A percentile compares a stretch with the other conserved stretches of the same genome.
Evolutionary conservation across 441 rosid genomes (phyloP).

Genomic region (Gossypium schwendimanii): DNA sequence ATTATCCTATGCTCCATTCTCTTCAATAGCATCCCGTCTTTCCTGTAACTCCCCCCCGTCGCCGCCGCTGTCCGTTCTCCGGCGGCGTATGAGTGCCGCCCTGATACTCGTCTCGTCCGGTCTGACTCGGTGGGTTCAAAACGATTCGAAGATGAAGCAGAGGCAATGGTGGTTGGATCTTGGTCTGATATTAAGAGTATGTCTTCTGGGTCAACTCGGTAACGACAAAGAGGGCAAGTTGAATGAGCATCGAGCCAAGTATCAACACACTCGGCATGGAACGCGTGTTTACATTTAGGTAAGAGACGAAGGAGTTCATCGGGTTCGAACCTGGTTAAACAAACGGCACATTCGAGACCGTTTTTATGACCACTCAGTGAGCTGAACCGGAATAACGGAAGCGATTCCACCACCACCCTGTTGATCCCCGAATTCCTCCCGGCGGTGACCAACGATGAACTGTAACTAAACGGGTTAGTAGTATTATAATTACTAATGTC

Average conservation of each 20-base stretch:
- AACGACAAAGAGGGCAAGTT: constrained; percentile 86
- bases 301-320: constrained; percentile 52
- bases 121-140: neutral
- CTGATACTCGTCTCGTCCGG: constrained; percentile 42
- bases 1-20: constrained; percentile 66
- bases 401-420: constrained; percentile 54
- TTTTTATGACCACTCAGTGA: constrained; percentile 64
- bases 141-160: neutral
- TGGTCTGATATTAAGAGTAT: constrained; percentile 45
- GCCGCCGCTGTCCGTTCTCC: constrained; percentile 35
- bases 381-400: constrained; percentile 77
- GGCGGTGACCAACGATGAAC: constrained; percentile 5
- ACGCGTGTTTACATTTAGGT: constrained; percentile 87
- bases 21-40: constrained; percentile 61
- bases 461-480: constrained; percentile 2
- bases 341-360: constrained; percentile 82
- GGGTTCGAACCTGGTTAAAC: constrained; percentile 53
- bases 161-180: neutral
- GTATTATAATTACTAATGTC: neutral
- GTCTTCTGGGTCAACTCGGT: constrained; percentile 85
- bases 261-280: constrained; percentile 90
- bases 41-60: constrained; percentile 43
- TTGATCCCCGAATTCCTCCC: constrained; percentile 76
- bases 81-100: constrained; percentile 77
- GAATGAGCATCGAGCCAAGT: constrained; percentile 98